Percentiles rank a stretch among this genome's conserved stretches.
Conservation (phyloP, 2,329 filamentous ascomycete genomes). For the Amylocarpus encephaloides region DNA sequence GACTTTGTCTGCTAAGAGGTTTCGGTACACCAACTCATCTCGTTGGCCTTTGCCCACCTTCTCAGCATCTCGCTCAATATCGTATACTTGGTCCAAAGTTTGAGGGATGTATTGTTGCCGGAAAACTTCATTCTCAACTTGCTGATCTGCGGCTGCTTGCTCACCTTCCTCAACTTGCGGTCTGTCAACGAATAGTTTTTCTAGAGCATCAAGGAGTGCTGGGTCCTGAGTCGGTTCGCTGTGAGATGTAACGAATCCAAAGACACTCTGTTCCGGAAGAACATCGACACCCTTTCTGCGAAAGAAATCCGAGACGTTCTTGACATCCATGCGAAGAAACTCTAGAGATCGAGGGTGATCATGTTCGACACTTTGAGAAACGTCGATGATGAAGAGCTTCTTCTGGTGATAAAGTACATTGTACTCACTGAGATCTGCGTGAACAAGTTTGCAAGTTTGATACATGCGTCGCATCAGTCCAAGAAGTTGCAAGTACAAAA, state of each 20-base stretch:
- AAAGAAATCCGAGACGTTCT: constrained; percentile 95
- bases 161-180: constrained; percentile 48
- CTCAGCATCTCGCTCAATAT: constrained; percentile 84
- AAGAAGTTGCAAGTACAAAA: constrained; percentile 75
- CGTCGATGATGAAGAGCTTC: constrained; percentile 89
- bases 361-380: constrained; percentile 94
- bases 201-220: constrained; percentile 54
- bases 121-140: constrained; percentile 88
- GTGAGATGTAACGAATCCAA: constrained; percentile 69
- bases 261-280: constrained; percentile 71
- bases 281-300: constrained; percentile 75
- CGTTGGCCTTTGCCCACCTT: constrained; percentile 68
- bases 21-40: constrained; percentile 75
- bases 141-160: constrained; percentile 49
- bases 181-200: constrained; percentile 58
- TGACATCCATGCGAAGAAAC: constrained; percentile 96
- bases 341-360: constrained; percentile 90
- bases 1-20: constrained; percentile 69
- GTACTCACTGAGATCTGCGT: constrained; percentile 97
- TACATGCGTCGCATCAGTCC: constrained; percentile 90
- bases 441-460: constrained; percentile 83
- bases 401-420: constrained; percentile 86
- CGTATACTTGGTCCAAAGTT: constrained; percentile 91
- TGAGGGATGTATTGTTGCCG: constrained; percentile 95
- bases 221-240: constrained; percentile 56